These are phyloP conservation scores for Coemansia interrupta DNA, from an alignment of 192 early-diverging fungal species.

Conservation along the genomic window DNA sequence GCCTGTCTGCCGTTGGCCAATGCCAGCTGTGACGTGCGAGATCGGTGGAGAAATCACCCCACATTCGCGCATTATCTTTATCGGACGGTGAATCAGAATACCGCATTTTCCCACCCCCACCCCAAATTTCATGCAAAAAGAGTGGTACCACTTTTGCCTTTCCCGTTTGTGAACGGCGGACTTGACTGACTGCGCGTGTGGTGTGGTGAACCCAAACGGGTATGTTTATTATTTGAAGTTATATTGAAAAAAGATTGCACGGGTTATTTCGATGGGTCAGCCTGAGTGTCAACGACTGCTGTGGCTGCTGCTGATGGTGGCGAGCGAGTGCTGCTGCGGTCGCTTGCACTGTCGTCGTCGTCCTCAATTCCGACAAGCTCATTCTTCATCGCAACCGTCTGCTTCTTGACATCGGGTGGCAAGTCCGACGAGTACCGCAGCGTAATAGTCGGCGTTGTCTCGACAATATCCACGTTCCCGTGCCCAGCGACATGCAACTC, in stretches of 20 bases:
- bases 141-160: no score
- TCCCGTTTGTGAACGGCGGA: no score
- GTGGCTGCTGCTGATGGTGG: background rate
- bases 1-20: no score
- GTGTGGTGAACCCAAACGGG: background rate
- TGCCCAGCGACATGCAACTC: conserved; percentile 44
- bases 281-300: background rate
- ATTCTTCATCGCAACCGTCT: conserved; percentile 49
- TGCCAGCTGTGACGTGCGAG: no score
- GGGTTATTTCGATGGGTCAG: background rate
- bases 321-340: conserved; percentile 10
- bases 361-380: conserved; percentile 51
- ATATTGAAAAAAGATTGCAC: background rate
- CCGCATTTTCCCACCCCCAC: background rate
- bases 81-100: background rate
- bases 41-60: background rate
- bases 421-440: conserved; percentile 50
- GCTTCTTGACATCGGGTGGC: conserved; percentile 40
- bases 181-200: no score
- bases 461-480: conserved; percentile 47
- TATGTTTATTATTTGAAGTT: background rate
- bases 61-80: background rate
- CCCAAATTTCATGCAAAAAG: no score
- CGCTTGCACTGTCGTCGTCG: conserved; percentile 25
- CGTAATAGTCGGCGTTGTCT: conserved; percentile 45